Conservation (phyloP, 1,284 basidiomycete species). For the Cerioporus squamosus region DNA sequence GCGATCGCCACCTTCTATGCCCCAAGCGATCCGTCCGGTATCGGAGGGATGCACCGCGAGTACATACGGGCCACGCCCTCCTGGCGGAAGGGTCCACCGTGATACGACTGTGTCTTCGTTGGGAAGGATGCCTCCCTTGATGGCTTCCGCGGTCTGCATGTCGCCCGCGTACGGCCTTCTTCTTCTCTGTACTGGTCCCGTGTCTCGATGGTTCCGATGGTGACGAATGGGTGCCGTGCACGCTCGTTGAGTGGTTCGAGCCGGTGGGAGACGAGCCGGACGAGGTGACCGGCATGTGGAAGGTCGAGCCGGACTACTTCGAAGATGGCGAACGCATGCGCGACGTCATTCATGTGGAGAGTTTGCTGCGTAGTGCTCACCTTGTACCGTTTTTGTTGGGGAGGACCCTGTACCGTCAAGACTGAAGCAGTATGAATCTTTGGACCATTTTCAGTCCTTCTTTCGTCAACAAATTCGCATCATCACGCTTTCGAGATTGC, state of each 20-base stretch:
- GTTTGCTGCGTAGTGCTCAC: constrained; percentile 19
- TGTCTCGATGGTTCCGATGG: neutral
- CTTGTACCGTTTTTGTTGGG: constrained; percentile 16
- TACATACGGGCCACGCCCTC: constrained; percentile 15
- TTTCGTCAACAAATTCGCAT: constrained; percentile 11
- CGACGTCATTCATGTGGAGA: constrained; percentile 13
- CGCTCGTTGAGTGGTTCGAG: constrained; percentile 27
- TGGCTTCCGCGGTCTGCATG: constrained; percentile 2
- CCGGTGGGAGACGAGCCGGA: constrained; percentile 18
- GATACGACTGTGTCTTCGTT: constrained; percentile 19
- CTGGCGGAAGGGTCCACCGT: constrained; percentile 19
- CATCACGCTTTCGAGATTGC: constrained; percentile 9
- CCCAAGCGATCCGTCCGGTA: constrained; percentile 29
- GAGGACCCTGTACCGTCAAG: neutral
- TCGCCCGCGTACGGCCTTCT: constrained; percentile 5
- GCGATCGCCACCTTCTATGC: constrained; percentile 24
- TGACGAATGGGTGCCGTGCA: constrained; percentile 9
- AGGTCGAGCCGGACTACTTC: constrained; percentile 20
- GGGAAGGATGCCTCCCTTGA: neutral
- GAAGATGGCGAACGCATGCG: neutral
- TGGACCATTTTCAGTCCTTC: neutral
- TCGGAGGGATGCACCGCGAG: constrained; percentile 28
- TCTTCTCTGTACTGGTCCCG: constrained; percentile 14
- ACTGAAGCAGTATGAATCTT: neutral
- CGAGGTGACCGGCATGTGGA: constrained; percentile 28